Evolutionary conservation across 2,329 filamentous ascomycete genomes (phyloP).

Genomic region (Ophiostoma montium): DNA sequence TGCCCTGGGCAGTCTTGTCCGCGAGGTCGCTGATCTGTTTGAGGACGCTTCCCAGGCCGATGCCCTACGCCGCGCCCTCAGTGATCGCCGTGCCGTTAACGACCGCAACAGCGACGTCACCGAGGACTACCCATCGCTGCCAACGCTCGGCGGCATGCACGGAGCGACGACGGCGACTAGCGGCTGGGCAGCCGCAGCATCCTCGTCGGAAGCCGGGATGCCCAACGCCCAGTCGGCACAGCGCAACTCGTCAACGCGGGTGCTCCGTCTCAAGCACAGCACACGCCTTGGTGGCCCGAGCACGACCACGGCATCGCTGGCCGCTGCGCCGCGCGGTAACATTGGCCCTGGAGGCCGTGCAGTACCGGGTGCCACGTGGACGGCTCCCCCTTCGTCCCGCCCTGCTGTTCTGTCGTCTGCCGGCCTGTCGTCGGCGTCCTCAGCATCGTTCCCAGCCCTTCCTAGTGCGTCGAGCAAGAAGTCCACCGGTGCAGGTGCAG

Average conservation of each 20-base stretch:
- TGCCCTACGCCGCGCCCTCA: constrained; percentile 69
- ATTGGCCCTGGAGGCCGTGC: constrained; percentile 6
- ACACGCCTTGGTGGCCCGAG: constrained; percentile 29
- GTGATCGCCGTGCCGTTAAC: constrained; percentile 69
- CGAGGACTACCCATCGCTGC: constrained; percentile 84
- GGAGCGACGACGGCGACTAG: constrained; percentile 42
- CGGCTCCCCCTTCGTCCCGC: constrained; percentile 13
- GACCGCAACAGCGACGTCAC: constrained; percentile 36
- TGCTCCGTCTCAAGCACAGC: constrained; percentile 46
- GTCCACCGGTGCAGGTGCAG: background rate
- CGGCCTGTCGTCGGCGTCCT: constrained; percentile 11
- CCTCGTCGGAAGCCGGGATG: constrained; percentile 27
- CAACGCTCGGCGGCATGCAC: constrained; percentile 56
- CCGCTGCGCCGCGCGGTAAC: constrained; percentile 1
- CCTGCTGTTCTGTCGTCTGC: constrained; percentile 10
- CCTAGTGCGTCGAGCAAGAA: constrained; percentile 16
- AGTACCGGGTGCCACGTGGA: constrained; percentile 14
- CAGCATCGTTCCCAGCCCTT: constrained; percentile 32
- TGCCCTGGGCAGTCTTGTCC: constrained; percentile 75
- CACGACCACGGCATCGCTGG: constrained; percentile 9
- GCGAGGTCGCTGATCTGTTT: constrained; percentile 85
- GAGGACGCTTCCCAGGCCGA: constrained; percentile 67
- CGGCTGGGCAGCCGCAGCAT: constrained; percentile 47
- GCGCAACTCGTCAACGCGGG: constrained; percentile 34
- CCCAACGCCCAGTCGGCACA: constrained; percentile 24